These are phyloP conservation scores for Ophiostoma perfectum DNA, from an alignment of 2,329 filamentous ascomycete genomes.

Conservation along the genomic window DNA sequence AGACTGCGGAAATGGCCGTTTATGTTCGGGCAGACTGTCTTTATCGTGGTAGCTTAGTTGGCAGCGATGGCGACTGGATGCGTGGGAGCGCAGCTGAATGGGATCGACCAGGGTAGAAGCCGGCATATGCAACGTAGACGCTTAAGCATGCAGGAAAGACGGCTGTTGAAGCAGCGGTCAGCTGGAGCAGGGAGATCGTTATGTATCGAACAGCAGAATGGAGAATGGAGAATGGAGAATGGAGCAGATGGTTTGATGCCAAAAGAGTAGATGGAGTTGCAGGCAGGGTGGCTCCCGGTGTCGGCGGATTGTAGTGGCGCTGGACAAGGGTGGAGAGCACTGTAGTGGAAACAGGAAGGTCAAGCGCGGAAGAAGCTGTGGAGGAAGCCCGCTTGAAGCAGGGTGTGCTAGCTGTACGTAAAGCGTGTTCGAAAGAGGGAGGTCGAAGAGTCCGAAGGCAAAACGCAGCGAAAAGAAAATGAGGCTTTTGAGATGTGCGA, in stretches of 20 bases:
- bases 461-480: background rate
- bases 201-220: background rate
- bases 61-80: background rate
- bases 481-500: background rate
- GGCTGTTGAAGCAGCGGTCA: conserved; percentile 1
- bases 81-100: background rate
- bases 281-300: conserved; percentile 15
- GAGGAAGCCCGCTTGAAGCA: background rate
- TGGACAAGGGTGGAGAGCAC: conserved; percentile 9
- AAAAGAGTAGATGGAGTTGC: background rate
- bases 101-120: background rate
- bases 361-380: background rate
- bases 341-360: conserved; percentile 11
- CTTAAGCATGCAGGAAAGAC: background rate
- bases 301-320: conserved; percentile 3
- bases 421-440: background rate
- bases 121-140: background rate
- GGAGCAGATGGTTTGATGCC: background rate
- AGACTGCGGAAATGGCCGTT: no score
- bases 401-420: background rate
- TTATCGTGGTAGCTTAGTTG: background rate
- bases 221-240: background rate
- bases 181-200: background rate
- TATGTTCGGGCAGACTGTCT: background rate
- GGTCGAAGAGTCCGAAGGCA: background rate